A percentile compares a stretch with the other conserved stretches of the same genome.
phyloP scores from a whole-genome alignment of 2,329 filamentous ascomycete genomes.

The Alternaria conjuncta region DNA sequence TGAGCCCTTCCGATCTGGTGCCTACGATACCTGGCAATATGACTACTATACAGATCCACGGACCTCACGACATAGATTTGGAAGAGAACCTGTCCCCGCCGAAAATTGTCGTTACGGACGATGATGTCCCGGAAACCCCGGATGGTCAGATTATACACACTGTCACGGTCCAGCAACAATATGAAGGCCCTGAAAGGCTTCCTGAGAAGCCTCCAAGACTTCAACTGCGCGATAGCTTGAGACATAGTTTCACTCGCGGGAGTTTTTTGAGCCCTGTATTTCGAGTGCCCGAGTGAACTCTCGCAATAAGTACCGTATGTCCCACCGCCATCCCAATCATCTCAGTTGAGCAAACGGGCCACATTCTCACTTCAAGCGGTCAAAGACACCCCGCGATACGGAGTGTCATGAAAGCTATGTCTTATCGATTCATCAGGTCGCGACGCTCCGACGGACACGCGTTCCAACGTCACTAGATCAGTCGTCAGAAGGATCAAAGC shows the following conservation, averaged over 20 bases:
- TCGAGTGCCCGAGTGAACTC: neutral
- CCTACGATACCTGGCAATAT: constrained; percentile 14
- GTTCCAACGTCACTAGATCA: neutral
- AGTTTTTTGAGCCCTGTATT: constrained; percentile 15
- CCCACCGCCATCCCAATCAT: neutral
- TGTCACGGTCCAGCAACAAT: constrained; percentile 24
- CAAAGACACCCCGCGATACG: neutral
- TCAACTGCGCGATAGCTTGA: constrained; percentile 28
- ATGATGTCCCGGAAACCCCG: neutral
- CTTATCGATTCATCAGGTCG: neutral
- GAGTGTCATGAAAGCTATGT: neutral
- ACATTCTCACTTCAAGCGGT: neutral
- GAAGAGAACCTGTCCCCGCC: neutral
- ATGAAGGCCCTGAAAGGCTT: constrained; percentile 22
- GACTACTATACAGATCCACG: constrained; percentile 19
- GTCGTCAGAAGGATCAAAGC: neutral
- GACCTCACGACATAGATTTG: neutral
- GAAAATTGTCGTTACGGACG: neutral
- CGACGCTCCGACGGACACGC: neutral
- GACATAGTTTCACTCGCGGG: constrained; percentile 26
- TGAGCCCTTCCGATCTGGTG: constrained; percentile 25
- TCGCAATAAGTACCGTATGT: neutral
- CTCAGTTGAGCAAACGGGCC: neutral
- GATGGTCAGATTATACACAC: constrained; percentile 25
- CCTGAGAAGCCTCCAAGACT: constrained; percentile 16